These are phyloP conservation scores for Orbilia javanica DNA, from an alignment of 2,329 filamentous ascomycete genomes.

Conservation along the genomic window DNA sequence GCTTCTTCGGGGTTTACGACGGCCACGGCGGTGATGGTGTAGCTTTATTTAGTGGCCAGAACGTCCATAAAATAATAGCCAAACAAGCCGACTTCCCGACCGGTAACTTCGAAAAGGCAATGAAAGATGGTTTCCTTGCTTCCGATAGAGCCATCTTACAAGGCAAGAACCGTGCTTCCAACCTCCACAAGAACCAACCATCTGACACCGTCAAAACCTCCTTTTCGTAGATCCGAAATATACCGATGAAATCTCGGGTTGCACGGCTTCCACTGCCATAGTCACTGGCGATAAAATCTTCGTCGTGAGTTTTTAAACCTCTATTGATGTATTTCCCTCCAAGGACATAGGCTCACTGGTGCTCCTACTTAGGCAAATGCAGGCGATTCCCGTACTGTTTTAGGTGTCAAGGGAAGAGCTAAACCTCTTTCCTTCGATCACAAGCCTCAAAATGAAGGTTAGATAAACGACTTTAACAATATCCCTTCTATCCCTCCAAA, in stretches of 20 bases:
- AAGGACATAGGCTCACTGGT: neutral
- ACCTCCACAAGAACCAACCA: neutral
- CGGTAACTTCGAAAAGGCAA: constrained; percentile 90
- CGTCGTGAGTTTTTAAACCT: constrained; percentile 76
- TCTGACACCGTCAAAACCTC: constrained; percentile 72
- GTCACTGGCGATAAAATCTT: constrained; percentile 93
- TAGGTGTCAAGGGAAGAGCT: constrained; percentile 95
- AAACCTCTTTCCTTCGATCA: constrained; percentile 99
- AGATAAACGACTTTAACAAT: constrained; percentile 27
- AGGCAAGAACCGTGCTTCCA: constrained; percentile 71
- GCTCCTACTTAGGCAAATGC: constrained; percentile 81
- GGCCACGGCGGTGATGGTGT: constrained; percentile 98
- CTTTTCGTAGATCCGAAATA: constrained; percentile 95
- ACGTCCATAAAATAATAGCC: constrained; percentile 92
- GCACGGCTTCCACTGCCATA: constrained; percentile 91
- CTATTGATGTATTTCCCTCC: constrained; percentile 20
- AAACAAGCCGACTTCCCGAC: constrained; percentile 95
- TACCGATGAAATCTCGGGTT: constrained; percentile 97
- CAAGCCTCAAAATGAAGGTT: constrained; percentile 98
- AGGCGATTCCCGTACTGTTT: constrained; percentile 92
- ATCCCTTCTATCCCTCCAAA: neutral
- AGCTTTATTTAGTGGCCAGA: constrained; percentile 88
- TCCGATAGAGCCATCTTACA: constrained; percentile 95
- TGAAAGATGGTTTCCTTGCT: constrained; percentile 97
- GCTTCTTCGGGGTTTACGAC: constrained; percentile 98